A percentile compares a stretch with the other conserved stretches of the same genome.
These are phyloP conservation scores for Orbilia brochopaga DNA, from an alignment of 2,329 filamentous ascomycete species.

Conservation along the genomic window DNA sequence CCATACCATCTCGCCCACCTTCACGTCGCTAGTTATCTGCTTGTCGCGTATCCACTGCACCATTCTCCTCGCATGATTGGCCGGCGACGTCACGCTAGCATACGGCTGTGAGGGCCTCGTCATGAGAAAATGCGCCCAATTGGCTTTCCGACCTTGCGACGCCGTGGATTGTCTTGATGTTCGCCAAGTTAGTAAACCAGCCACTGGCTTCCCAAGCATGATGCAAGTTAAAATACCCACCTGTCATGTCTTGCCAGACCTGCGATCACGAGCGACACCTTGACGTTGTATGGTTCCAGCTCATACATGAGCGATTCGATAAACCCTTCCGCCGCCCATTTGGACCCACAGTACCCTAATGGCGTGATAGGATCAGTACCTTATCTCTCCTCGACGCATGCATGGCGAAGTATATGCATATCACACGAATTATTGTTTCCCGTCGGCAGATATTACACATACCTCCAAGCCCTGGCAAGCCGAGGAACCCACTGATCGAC, in stretches of 20 bases:
- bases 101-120: constrained; percentile 86
- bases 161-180: constrained; percentile 50
- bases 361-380: background rate
- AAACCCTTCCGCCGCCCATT: constrained; percentile 93
- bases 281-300: constrained; percentile 87
- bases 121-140: constrained; percentile 90
- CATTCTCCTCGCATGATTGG: constrained; percentile 86
- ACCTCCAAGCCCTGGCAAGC: constrained; percentile 84
- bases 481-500: constrained; percentile 87
- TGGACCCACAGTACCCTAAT: constrained; percentile 83
- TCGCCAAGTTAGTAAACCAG: background rate
- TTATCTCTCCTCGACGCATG: background rate
- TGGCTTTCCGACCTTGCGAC: constrained; percentile 66
- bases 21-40: constrained; percentile 89
- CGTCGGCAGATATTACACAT: constrained; percentile 6
- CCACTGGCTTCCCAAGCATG: constrained; percentile 53
- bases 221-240: constrained; percentile 25
- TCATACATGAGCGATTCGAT: constrained; percentile 98
- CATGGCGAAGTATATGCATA: background rate
- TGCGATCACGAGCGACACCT: constrained; percentile 89
- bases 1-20: constrained; percentile 92
- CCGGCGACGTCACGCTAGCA: constrained; percentile 75
- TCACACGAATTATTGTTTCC: too few relatives aligned
- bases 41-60: constrained; percentile 92
- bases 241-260: constrained; percentile 88